Conservation (phyloP, 2,329 filamentous ascomycete genomes). For the Cercospora sp. region DNA sequence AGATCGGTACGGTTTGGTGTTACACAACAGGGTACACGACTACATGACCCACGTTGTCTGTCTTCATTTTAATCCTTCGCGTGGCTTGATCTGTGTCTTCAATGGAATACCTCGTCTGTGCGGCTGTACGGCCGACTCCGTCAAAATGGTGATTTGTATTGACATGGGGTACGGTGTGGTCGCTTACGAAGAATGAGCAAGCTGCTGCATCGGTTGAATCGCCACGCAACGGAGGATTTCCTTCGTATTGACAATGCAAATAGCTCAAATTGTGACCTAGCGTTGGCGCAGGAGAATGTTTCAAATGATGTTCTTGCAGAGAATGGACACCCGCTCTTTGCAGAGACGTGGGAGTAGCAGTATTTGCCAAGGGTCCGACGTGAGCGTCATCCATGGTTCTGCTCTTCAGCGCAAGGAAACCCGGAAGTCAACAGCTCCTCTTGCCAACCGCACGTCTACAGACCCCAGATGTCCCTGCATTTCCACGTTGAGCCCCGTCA, state of each 20-base stretch:
- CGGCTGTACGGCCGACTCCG: neutral
- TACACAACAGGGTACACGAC: neutral
- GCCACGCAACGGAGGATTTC: neutral
- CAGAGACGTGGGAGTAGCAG: neutral
- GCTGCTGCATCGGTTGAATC: neutral
- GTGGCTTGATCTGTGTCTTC: neutral
- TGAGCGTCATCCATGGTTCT: neutral
- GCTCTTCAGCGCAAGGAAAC: neutral
- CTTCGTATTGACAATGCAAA: neutral
- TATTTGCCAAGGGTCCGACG: neutral
- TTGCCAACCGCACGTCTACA: neutral
- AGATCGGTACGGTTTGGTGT: neutral
- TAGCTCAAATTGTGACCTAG: neutral
- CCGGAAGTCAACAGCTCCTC: neutral
- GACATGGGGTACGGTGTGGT: neutral
- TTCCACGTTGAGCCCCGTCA: neutral
- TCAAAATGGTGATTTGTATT: neutral
- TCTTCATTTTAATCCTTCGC: neutral
- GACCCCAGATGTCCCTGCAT: neutral
- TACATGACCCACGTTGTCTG: neutral
- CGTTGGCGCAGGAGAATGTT: neutral
- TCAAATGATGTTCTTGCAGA: neutral
- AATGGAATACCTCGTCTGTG: neutral
- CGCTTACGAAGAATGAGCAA: neutral
- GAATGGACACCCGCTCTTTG: neutral